Percentiles rank a stretch among this genome's conserved stretches.
Conservation (phyloP, 441 rosid species). For the Gossypium gossypioides region DNA sequence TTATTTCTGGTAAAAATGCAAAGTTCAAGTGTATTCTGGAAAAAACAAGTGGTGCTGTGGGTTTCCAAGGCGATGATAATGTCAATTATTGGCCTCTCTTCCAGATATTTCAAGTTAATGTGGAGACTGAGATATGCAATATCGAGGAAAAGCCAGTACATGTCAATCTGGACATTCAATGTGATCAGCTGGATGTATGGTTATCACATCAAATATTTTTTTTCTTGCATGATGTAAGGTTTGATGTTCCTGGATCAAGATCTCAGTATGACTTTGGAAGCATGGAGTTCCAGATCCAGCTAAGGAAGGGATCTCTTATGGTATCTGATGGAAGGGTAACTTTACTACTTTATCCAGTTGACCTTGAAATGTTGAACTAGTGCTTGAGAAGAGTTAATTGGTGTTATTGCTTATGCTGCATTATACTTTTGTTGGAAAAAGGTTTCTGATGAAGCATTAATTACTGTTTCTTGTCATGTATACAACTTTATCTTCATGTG, state of each 20-base stretch:
- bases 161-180: constrained; percentile 35
- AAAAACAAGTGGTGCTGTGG: constrained; percentile 36
- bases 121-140: constrained; percentile 37
- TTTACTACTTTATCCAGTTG: neutral
- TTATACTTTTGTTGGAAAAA: neutral
- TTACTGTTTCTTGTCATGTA: neutral
- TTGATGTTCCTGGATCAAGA: constrained; percentile 43
- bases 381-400: neutral
- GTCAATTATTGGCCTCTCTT: constrained; percentile 54
- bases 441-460: constrained; percentile 1
- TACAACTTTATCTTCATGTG: neutral
- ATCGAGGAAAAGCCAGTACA: constrained; percentile 25
- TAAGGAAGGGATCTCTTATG: constrained; percentile 57
- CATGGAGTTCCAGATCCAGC: constrained; percentile 39
- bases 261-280: constrained; percentile 36
- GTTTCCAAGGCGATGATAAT: constrained; percentile 28
- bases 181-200: constrained; percentile 52
- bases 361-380: neutral
- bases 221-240: constrained; percentile 53
- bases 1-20: constrained; percentile 32
- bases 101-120: constrained; percentile 43
- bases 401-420: neutral
- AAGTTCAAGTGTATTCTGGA: constrained; percentile 49
- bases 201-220: constrained; percentile 62
- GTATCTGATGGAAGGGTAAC: constrained; percentile 90